Conservation (phyloP, 2,329 filamentous ascomycete genomes). For the Fusarium lateritium region DNA sequence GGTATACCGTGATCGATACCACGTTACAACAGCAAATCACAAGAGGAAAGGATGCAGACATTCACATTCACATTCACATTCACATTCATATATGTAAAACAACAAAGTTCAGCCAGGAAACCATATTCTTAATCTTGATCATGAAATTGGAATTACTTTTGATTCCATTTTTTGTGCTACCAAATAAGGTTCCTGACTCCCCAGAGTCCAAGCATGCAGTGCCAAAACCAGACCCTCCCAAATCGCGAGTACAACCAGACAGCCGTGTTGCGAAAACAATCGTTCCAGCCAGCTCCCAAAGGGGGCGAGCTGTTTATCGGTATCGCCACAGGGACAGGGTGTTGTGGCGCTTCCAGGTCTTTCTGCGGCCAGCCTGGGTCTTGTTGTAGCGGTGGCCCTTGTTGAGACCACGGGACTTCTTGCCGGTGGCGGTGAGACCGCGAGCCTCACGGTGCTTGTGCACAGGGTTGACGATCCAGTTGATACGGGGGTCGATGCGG, state of each 20-base stretch:
- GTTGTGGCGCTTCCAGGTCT: constrained; percentile 99
- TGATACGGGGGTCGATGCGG: constrained; percentile 98
- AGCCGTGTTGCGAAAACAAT: constrained; percentile 27
- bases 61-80: constrained; percentile 6
- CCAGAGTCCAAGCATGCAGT: constrained; percentile 53
- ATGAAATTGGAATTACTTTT: constrained; percentile 50
- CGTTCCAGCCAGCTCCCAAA: constrained; percentile 21
- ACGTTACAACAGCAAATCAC: not conserved
- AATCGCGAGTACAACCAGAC: constrained; percentile 39
- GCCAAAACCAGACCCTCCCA: constrained; percentile 52
- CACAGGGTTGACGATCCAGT: constrained; percentile 99
- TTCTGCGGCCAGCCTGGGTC: constrained; percentile 95
- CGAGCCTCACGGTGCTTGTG: constrained; percentile 99
- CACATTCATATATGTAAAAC: constrained; percentile 2
- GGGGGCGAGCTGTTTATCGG: constrained; percentile 72
- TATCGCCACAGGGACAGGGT: constrained; percentile 99
- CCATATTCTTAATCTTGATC: constrained; percentile 47
- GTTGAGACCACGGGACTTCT: constrained; percentile 99
- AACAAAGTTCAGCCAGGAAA: constrained; percentile 39
- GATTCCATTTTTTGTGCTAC: constrained; percentile 53
- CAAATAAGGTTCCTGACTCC: constrained; percentile 52
- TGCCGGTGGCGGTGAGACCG: constrained; percentile 98
- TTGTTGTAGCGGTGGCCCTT: constrained; percentile 99
- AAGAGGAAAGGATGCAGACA: not conserved
- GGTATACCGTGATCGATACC: too few species aligned